Evolutionary conservation across 352 stramenopile genomes (phyloP).

Genomic region (Pythium chondricola): DNA sequence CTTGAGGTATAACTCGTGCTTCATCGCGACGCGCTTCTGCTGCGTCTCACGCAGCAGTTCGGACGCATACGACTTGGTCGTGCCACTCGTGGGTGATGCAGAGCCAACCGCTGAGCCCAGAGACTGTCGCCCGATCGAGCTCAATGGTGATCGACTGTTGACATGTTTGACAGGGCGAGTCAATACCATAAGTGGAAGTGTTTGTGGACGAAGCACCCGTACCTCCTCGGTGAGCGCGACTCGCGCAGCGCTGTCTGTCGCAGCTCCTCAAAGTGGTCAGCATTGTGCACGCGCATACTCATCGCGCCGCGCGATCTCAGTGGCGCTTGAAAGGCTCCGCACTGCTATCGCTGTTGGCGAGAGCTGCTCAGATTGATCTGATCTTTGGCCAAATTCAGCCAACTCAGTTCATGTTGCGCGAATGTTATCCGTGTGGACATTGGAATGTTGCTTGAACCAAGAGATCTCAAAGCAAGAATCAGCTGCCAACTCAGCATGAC

Average conservation of each 20-base stretch:
- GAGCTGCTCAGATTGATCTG: background rate
- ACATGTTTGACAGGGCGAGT: too few species aligned
- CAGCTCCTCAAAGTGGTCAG: conserved; percentile 65
- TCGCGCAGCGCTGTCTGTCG: conserved; percentile 43
- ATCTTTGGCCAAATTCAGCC: background rate
- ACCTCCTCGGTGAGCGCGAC: conserved; percentile 19
- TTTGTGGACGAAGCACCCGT: background rate
- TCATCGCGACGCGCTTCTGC: conserved; percentile 68
- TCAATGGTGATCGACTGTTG: conserved; percentile 15
- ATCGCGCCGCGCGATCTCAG: conserved; percentile 18
- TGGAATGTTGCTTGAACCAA: conserved; percentile 9
- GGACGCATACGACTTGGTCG: conserved; percentile 26
- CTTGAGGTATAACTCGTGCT: conserved; percentile 66
- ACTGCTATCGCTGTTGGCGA: too few species aligned
- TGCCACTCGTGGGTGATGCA: conserved; percentile 14
- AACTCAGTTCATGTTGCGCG: background rate
- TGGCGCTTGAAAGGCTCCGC: too few species aligned
- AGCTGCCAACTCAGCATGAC: too few species aligned
- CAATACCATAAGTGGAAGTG: background rate
- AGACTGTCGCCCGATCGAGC: conserved; percentile 19
- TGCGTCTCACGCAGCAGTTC: conserved; percentile 57
- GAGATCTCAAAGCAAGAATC: too few species aligned
- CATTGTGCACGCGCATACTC: conserved; percentile 75
- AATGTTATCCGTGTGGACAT: background rate
- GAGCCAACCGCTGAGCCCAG: conserved; percentile 19